Conservation (phyloP, 225 moss, liverwort and hornwort species). For the Physcomitrellopsis africana region DNA sequence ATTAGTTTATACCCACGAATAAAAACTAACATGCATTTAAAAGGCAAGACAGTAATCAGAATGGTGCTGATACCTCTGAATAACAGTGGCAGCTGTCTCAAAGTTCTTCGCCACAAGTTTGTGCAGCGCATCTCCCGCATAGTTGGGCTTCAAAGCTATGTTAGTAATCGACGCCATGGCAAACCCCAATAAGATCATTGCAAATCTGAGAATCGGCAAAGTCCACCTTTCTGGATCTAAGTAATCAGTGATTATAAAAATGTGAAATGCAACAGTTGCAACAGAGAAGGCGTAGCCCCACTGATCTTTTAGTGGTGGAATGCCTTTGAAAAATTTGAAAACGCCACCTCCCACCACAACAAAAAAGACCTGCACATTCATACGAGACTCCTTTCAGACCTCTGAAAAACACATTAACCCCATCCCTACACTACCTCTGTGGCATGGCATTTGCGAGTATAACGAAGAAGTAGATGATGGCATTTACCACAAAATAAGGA, state of each 20-base stretch:
- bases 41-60: too few relatives aligned
- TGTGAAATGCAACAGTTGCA: constrained; percentile 68
- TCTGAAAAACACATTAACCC: background rate
- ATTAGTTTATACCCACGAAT: too few relatives aligned
- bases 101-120: constrained; percentile 72
- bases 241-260: constrained; percentile 63
- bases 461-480: background rate
- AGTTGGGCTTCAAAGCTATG: constrained; percentile 74
- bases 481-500: constrained; percentile 55
- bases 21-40: too few relatives aligned
- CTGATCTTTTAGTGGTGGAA: constrained; percentile 65
- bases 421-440: background rate
- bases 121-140: constrained; percentile 73
- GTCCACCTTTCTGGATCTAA: constrained; percentile 80
- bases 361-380: constrained; percentile 55
- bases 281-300: constrained; percentile 74
- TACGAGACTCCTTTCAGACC: background rate
- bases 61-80: background rate
- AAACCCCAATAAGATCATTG: constrained; percentile 87
- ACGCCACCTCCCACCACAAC: constrained; percentile 49
- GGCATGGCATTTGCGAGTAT: background rate
- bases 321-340: constrained; percentile 61
- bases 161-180: constrained; percentile 67
- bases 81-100: constrained; percentile 54
- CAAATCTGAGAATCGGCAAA: constrained; percentile 78